These are phyloP conservation scores for Macadamia tetraphylla DNA, from an alignment of 164 flowering plant genomes.

Conservation along the genomic window DNA sequence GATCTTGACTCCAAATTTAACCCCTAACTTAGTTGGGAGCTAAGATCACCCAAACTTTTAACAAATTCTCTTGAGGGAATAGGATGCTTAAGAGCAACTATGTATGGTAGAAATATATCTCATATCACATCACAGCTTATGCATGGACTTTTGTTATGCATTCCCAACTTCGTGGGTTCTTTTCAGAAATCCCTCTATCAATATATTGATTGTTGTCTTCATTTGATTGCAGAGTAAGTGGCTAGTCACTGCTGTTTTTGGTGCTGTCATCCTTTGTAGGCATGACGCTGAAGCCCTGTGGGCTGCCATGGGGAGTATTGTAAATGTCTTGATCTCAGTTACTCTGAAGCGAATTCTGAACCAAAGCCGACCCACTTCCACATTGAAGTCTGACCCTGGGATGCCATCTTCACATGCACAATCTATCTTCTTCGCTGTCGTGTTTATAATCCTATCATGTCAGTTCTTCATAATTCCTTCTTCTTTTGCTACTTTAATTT, in stretches of 20 bases:
- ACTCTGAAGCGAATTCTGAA: conserved; percentile 57
- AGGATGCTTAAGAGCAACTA: too few species aligned
- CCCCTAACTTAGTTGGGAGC: too few species aligned
- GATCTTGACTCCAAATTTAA: background rate
- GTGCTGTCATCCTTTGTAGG: conserved; percentile 52
- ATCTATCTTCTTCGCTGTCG: conserved; percentile 47
- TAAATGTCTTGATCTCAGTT: conserved; percentile 53
- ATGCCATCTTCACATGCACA: conserved; percentile 95
- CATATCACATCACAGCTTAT: too few species aligned
- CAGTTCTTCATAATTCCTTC: conserved; percentile 17
- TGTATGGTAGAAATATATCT: too few species aligned
- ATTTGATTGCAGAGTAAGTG: conserved; percentile 76
- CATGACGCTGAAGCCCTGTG: conserved; percentile 77
- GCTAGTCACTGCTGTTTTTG: conserved; percentile 56
- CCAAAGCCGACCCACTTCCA: conserved; percentile 61
- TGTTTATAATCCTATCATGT: conserved; percentile 47
- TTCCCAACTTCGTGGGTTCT: background rate
- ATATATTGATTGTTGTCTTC: background rate
- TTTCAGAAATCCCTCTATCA: background rate
- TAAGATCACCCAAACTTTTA: too few species aligned
- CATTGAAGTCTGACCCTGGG: conserved; percentile 58
- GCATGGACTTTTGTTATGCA: too few species aligned
- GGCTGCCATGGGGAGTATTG: conserved; percentile 60
- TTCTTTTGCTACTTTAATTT: background rate
- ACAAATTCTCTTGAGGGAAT: too few species aligned